These are phyloP conservation scores for Linum usitatissimum DNA, from an alignment of 345 rosid species.

Conservation along the genomic window DNA sequence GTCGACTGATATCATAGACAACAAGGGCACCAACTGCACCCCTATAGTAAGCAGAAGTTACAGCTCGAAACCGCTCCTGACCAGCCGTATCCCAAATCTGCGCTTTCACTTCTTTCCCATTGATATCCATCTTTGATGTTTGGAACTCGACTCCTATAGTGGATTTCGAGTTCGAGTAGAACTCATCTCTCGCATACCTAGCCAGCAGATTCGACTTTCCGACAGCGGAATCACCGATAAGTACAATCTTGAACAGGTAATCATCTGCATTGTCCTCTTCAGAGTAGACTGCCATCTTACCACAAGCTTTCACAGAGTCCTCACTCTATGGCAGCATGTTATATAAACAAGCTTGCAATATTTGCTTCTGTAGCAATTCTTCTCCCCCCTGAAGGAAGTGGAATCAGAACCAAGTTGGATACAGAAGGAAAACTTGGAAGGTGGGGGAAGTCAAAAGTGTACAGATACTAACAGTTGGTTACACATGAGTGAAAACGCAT, in stretches of 20 bases:
- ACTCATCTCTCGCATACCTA: slow-evolving; percentile 13
- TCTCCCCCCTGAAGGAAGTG: neutral
- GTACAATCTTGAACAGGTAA: slow-evolving; percentile 16
- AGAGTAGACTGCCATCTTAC: slow-evolving; percentile 11
- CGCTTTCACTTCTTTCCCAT: slow-evolving; percentile 17
- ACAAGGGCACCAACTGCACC: slow-evolving; percentile 17
- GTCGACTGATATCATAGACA: slow-evolving; percentile 15
- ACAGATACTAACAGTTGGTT: neutral
- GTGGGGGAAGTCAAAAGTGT: neutral
- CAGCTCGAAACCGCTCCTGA: slow-evolving; percentile 18
- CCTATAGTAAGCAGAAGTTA: slow-evolving; percentile 16
- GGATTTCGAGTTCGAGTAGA: slow-evolving; percentile 12
- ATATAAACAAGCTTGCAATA: neutral
- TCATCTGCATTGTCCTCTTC: slow-evolving; percentile 15
- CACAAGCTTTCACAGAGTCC: neutral
- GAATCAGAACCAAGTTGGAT: neutral
- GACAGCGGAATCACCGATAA: slow-evolving; percentile 14
- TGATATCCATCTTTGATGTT: slow-evolving; percentile 13
- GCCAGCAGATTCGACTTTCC: slow-evolving; percentile 16
- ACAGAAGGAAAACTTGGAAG: neutral
- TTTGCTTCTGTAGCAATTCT: neutral
- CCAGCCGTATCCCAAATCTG: slow-evolving; percentile 19
- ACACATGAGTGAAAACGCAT: neutral
- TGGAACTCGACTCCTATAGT: slow-evolving; percentile 17
- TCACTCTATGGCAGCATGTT: slow-evolving; percentile 11